These are phyloP conservation scores for Pythium scleroteichum DNA, from an alignment of 352 stramenopile species.

Conservation along the genomic window DNA sequence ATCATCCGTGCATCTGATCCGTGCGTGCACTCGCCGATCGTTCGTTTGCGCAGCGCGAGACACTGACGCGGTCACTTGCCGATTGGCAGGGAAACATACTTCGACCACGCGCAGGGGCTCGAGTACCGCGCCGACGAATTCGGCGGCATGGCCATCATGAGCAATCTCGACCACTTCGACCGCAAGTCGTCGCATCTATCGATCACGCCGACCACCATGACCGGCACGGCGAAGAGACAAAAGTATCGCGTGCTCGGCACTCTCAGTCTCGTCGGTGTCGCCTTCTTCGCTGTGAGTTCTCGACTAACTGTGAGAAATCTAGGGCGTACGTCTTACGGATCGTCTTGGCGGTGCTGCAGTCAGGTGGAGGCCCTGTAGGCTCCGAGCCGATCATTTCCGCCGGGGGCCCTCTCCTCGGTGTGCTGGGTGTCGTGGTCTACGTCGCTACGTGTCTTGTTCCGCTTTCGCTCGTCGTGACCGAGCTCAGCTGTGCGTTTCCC, in stretches of 20 bases:
- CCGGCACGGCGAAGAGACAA: background rate
- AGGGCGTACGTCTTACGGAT: background rate
- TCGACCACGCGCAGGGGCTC: conserved; percentile 28
- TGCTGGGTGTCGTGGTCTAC: conserved; percentile 66
- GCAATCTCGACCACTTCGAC: background rate
- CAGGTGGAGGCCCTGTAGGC: conserved; percentile 28
- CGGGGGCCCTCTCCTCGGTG: conserved; percentile 55
- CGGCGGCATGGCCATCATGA: no score
- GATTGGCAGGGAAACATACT: no score
- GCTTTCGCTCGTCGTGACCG: conserved; percentile 61
- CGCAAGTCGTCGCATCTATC: background rate
- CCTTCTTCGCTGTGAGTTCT: background rate
- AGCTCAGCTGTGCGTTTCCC: conserved; percentile 78
- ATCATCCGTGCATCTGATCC: no score
- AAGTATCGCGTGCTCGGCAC: background rate
- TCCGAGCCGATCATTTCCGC: conserved; percentile 37
- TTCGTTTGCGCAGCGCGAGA: no score
- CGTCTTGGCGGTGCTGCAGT: background rate
- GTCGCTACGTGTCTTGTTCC: conserved; percentile 43
- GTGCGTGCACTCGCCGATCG: no score
- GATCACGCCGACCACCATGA: background rate
- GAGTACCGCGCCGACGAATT: conserved; percentile 13
- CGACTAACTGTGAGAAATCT: background rate
- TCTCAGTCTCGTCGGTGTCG: background rate
- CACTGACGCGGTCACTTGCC: no score